Base-by-base conservation (phyloP, 2,329 filamentous ascomycete species). In the Xylariaceae sp. region DNA sequence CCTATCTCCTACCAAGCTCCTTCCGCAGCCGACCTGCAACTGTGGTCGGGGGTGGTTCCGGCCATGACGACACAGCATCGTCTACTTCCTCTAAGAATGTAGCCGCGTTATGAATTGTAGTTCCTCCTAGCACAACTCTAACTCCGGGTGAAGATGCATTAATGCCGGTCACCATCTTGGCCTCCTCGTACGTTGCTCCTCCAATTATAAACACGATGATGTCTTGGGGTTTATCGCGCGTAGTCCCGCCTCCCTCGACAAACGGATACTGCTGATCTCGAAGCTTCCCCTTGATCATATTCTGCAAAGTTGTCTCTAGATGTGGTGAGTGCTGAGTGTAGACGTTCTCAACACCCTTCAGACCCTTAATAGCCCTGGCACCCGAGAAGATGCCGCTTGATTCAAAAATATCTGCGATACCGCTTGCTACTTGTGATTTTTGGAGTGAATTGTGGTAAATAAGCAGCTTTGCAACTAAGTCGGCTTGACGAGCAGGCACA, bases 261-360 rank as follows among this genome's bases (percentile, higher is more conserved):
- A 97, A 99, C 0, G 94, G 95, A 68, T 96, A 97, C 58, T 94
- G 85, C 60, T 92, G 84, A 66, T 96, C 91, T 65, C 86, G 88
- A 53, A 99, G 74, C 24, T 89, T 85, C 0, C 94, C 95, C 69
- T 96, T 97, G 75, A 97, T 92, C 45, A 99, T 78, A 64, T 93
- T 93, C 69, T 97, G 93, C 15, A 99, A 75, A 0, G 92, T 97
- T 20, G 83, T 83, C 71, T 97, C 92, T 13, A 99, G 74, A 18
- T 91, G 81, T 0, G 95, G 92, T 5, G 91, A 95, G 72, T 99
- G 94, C 71, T 99, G 95, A 0, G 94, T 99, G 71, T 99, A 99
- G 23, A 99, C 94, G 65, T 99, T 99, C 71, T 99, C 95, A 1
- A 99, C 94, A 1, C 94, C 94, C 68, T 97, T 97, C 11, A 99